Percentiles rank a stretch among this genome's conserved stretches.
Conservation (phyloP, 2,329 filamentous ascomycete genomes). For the Aspergillus sclerotialis region DNA sequence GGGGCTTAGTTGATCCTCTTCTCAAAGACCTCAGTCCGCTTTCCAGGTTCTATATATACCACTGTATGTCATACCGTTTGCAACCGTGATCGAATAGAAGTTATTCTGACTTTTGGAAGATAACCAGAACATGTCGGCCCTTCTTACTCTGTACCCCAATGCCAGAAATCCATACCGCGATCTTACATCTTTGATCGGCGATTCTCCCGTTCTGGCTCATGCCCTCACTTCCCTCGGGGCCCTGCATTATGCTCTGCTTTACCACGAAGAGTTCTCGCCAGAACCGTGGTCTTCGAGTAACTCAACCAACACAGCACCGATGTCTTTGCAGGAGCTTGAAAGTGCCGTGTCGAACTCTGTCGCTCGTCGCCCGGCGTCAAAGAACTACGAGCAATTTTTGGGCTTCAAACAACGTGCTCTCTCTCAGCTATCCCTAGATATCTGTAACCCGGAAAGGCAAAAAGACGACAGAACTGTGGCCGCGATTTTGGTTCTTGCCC, state of each 20-base stretch:
- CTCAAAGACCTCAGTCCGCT: conserved; percentile 39
- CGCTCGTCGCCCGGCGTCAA: conserved; percentile 25
- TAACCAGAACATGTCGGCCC: conserved; percentile 34
- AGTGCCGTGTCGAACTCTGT: conserved; percentile 22
- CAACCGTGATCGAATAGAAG: neutral
- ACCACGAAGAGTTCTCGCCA: conserved; percentile 25
- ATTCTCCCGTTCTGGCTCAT: conserved; percentile 40
- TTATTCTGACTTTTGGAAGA: conserved; percentile 22
- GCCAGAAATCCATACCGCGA: conserved; percentile 44
- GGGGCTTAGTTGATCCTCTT: conserved; percentile 40
- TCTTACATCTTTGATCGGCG: conserved; percentile 39
- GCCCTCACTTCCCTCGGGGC: conserved; percentile 43
- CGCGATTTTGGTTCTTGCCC: conserved; percentile 43
- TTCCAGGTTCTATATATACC: conserved; percentile 41
- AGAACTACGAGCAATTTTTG: conserved; percentile 34
- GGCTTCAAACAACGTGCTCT: conserved; percentile 44
- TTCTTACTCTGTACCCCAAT: conserved; percentile 42
- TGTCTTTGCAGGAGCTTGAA: conserved; percentile 22
- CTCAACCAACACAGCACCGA: conserved; percentile 6
- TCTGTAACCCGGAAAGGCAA: conserved; percentile 20
- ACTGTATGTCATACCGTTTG: conserved; percentile 27
- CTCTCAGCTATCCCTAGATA: conserved; percentile 31
- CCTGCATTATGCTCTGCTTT: conserved; percentile 39
- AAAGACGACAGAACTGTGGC: conserved; percentile 40
- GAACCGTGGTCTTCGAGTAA: conserved; percentile 26